These are phyloP conservation scores for Trichoderma simmonsii DNA, from an alignment of 2,329 filamentous ascomycete species.

Conservation along the genomic window DNA sequence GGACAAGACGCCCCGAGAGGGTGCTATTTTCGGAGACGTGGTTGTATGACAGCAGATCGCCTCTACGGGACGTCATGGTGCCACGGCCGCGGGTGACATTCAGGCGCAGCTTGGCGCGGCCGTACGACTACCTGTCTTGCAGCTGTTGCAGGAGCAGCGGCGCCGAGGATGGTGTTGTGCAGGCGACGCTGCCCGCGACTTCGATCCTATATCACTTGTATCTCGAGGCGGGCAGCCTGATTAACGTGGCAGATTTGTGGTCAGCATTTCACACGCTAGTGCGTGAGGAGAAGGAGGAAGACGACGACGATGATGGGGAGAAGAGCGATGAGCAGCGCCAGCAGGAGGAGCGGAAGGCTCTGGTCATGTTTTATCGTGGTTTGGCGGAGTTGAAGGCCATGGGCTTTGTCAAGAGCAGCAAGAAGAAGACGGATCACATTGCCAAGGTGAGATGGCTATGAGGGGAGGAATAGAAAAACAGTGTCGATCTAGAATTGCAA, in stretches of 20 bases:
- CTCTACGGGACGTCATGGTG: constrained; percentile 70
- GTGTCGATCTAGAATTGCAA: background rate
- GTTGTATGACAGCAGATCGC: constrained; percentile 69
- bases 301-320: constrained; percentile 46
- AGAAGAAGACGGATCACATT: constrained; percentile 89
- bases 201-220: constrained; percentile 77
- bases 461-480: background rate
- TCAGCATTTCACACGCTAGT: constrained; percentile 68
- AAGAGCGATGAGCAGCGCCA: constrained; percentile 34
- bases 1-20: constrained; percentile 32
- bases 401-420: constrained; percentile 83
- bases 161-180: constrained; percentile 41
- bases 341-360: constrained; percentile 52
- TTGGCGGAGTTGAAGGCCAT: constrained; percentile 81
- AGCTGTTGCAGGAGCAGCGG: constrained; percentile 57
- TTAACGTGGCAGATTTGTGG: constrained; percentile 80
- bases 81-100: constrained; percentile 68
- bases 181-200: constrained; percentile 63
- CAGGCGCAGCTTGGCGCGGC: constrained; percentile 67
- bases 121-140: constrained; percentile 75
- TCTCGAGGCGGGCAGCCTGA: constrained; percentile 69
- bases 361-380: constrained; percentile 79
- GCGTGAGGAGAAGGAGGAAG: constrained; percentile 36
- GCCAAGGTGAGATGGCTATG: constrained; percentile 81
- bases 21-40: constrained; percentile 68